These are phyloP conservation scores for Hypoxylon perforatum DNA, from an alignment of 495 filamentous ascomycete genomes.

Conservation along the genomic window DNA sequence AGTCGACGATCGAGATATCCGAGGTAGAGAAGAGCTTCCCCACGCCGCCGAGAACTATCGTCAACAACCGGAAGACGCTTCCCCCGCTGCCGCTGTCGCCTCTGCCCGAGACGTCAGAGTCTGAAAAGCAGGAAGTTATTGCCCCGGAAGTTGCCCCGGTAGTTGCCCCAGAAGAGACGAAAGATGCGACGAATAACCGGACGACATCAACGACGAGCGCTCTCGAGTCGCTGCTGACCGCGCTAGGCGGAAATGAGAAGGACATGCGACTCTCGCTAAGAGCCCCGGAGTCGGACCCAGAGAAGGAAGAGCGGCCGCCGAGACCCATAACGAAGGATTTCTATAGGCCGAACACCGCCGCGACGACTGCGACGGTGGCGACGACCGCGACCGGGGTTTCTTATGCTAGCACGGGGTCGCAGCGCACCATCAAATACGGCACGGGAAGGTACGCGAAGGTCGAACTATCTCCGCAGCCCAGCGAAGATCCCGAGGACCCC, in stretches of 20 bases:
- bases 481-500: constrained; percentile 60
- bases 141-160: too few relatives aligned
- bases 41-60: constrained; percentile 20
- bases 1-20: constrained; percentile 34
- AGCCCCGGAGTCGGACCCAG: constrained; percentile 6
- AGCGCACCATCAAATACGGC: constrained; percentile 58
- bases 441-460: constrained; percentile 54
- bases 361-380: constrained; percentile 19
- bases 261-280: constrained; percentile 20
- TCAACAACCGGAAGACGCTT: constrained; percentile 40
- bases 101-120: constrained; percentile 17
- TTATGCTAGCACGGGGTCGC: constrained; percentile 49
- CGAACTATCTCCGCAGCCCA: constrained; percentile 62
- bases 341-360: constrained; percentile 26
- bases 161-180: neutral
- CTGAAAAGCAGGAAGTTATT: neutral
- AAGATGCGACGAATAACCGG: constrained; percentile 1
- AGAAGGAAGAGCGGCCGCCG: constrained; percentile 23
- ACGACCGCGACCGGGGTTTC: constrained; percentile 41
- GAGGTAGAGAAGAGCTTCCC: constrained; percentile 34
- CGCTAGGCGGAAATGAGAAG: constrained; percentile 11
- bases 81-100: constrained; percentile 40
- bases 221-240: constrained; percentile 21
- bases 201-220: constrained; percentile 16
- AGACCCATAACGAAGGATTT: constrained; percentile 36